phyloP scores from a whole-genome alignment of 75 land plant genomes.

The Selaginella moellendorffii region DNA sequence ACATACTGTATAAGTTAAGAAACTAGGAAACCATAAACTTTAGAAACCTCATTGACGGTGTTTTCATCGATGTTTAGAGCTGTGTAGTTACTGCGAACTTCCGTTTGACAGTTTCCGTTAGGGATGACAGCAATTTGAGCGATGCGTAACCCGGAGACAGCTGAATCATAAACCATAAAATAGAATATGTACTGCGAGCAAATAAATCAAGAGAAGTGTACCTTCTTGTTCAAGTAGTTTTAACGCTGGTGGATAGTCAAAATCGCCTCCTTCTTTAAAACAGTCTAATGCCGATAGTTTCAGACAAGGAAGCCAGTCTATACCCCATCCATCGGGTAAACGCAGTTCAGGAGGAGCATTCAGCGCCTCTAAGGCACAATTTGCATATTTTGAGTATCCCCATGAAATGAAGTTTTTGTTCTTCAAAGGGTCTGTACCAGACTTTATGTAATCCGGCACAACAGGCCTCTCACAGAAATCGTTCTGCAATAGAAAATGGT shows the following conservation, averaged over 20 bases:
- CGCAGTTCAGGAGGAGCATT: neutral
- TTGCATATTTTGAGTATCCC: slow-evolving; percentile 20
- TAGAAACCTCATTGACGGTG: too few relatives aligned
- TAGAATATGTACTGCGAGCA: too few relatives aligned
- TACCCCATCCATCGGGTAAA: slow-evolving; percentile 33
- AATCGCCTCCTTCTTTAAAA: slow-evolving; percentile 30
- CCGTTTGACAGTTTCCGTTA: too few relatives aligned
- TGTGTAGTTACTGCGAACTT: too few relatives aligned
- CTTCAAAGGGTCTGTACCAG: slow-evolving; percentile 17
- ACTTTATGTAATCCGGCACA: slow-evolving; percentile 17
- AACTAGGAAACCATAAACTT: too few relatives aligned
- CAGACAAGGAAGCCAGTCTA: slow-evolving; percentile 24
- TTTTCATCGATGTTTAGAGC: too few relatives aligned
- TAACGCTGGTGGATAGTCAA: slow-evolving; percentile 26
- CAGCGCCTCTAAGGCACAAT: slow-evolving; percentile 10
- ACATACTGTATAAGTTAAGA: too few relatives aligned
- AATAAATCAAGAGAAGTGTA: too few relatives aligned
- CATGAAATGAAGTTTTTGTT: slow-evolving; percentile 28
- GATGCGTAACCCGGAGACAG: too few relatives aligned
- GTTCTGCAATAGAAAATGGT: slow-evolving; percentile 12
- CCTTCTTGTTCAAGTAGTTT: slow-evolving; percentile 15
- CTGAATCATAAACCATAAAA: too few relatives aligned
- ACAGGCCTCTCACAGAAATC: slow-evolving; percentile 36
- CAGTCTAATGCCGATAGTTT: slow-evolving; percentile 31
- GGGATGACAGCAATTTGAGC: too few relatives aligned